These are phyloP conservation scores for Podaxis carcinomalis DNA, from an alignment of 768 basidiomycete species.

Conservation along the genomic window DNA sequence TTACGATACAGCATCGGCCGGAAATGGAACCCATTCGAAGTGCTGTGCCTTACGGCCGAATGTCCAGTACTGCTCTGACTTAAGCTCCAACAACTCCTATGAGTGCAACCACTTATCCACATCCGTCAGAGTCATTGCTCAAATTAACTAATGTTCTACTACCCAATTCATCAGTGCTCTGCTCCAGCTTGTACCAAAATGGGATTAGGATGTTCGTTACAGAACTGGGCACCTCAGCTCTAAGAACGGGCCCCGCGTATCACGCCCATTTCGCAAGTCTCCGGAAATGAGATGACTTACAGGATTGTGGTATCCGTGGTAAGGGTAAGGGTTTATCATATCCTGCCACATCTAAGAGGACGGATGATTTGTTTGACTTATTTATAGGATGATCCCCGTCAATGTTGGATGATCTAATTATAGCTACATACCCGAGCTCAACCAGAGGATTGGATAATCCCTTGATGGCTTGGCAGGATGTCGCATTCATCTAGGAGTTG, in stretches of 20 bases:
- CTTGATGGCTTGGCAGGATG: background rate
- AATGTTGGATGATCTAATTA: background rate
- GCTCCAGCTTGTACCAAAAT: background rate
- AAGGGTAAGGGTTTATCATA: background rate
- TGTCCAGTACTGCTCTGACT: background rate
- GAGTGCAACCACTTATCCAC: background rate
- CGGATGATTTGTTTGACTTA: background rate
- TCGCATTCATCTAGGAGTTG: too few relatives aligned
- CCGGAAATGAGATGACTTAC: background rate
- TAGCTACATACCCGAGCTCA: background rate
- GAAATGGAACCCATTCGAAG: background rate
- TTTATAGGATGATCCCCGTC: background rate
- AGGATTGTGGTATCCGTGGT: background rate
- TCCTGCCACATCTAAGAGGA: background rate
- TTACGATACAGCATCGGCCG: background rate
- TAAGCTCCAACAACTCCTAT: background rate
- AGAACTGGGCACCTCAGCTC: background rate
- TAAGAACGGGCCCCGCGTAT: background rate
- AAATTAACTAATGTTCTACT: background rate
- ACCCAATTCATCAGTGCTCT: background rate
- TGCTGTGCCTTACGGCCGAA: background rate
- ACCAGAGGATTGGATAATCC: background rate
- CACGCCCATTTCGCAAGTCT: background rate
- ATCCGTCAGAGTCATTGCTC: background rate
- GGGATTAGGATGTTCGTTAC: background rate